A percentile compares a stretch with the other conserved stretches of the same genome.
Evolutionary conservation across 129 eudicot species (phyloP).

Genomic region (Mikania micrantha): DNA sequence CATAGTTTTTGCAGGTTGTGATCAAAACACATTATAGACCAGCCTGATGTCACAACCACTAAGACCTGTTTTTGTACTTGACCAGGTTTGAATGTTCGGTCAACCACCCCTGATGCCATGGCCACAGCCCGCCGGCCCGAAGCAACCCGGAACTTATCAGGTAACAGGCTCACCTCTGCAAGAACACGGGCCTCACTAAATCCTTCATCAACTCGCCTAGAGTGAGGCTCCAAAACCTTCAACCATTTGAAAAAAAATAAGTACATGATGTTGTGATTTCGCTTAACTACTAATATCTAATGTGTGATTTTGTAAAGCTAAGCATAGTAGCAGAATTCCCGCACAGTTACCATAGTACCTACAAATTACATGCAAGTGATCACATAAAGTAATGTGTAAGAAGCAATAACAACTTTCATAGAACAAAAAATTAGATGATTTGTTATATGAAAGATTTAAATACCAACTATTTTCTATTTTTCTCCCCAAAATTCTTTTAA

Average conservation of each 20-base stretch:
- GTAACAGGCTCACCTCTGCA: constrained; percentile 74
- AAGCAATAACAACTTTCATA: no score
- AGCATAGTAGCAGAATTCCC: background rate
- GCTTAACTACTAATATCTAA: background rate
- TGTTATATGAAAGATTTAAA: background rate
- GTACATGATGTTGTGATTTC: background rate
- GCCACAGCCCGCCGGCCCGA: constrained; percentile 98
- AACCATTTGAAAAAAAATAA: background rate
- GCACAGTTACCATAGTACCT: background rate
- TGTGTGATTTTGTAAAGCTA: background rate
- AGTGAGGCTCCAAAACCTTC: constrained; percentile 86
- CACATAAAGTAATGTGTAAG: background rate
- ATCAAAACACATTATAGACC: constrained; percentile 98
- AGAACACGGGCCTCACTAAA: constrained; percentile 87
- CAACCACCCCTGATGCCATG: constrained; percentile 94
- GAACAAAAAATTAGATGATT: no score
- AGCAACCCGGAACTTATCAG: constrained; percentile 84
- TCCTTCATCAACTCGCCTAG: constrained; percentile 89
- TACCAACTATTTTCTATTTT: background rate
- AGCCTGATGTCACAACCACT: constrained; percentile 94
- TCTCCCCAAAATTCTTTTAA: background rate
- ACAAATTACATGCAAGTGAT: background rate
- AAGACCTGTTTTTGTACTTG: constrained; percentile 84
- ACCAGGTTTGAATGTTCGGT: constrained; percentile 53
- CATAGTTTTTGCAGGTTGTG: constrained; percentile 93